These are phyloP conservation scores for Fonsecaea pedrosoi DNA, from an alignment of 2,329 filamentous ascomycete genomes.

Conservation along the genomic window DNA sequence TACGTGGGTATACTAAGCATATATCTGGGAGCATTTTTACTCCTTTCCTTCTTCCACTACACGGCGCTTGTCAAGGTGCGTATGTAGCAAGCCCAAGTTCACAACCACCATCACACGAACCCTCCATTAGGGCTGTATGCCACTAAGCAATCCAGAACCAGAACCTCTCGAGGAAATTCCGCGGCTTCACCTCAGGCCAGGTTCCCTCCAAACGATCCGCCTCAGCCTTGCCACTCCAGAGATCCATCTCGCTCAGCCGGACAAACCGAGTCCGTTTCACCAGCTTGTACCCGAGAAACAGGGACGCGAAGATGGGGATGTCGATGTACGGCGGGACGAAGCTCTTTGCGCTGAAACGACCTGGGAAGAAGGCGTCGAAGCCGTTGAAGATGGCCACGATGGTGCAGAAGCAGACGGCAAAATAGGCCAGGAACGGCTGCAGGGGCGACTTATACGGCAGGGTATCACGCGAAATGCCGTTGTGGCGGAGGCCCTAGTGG, in stretches of 20 bases:
- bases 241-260: conserved; percentile 24
- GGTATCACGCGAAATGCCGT: conserved; percentile 51
- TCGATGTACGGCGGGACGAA: conserved; percentile 30
- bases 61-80: too few species aligned
- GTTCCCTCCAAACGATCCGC: conserved; percentile 53
- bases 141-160: conserved; percentile 56
- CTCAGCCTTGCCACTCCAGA: conserved; percentile 53
- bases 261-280: conserved; percentile 24
- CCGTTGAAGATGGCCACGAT: conserved; percentile 30
- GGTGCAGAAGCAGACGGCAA: conserved; percentile 23
- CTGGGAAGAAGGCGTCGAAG: conserved; percentile 25
- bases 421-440: conserved; percentile 26
- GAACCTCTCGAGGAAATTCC: conserved; percentile 52
- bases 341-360: conserved; percentile 19
- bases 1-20: too few species aligned
- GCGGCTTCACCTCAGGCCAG: conserved; percentile 50
- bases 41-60: too few species aligned
- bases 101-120: too few species aligned
- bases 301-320: conserved; percentile 25
- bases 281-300: conserved; percentile 28
- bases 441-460: conserved; percentile 28
- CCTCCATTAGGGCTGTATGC: too few species aligned
- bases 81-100: too few species aligned
- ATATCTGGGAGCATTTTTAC: too few species aligned
- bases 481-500: conserved; percentile 64